phyloP scores from a whole-genome alignment of 768 basidiomycete genomes.

The Leccinum barrowsii region DNA sequence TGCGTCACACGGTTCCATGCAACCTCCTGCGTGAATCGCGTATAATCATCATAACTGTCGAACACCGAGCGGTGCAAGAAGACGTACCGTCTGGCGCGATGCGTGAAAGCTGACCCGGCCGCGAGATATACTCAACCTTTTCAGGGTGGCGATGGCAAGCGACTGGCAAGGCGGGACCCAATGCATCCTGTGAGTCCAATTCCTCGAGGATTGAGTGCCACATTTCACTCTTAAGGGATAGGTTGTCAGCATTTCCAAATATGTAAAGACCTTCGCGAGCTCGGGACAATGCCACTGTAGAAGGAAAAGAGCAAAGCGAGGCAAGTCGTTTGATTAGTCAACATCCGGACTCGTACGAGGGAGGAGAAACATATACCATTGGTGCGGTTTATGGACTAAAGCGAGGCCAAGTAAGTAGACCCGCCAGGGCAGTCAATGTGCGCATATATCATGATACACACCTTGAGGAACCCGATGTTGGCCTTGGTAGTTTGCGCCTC shows the following conservation, averaged over 20 bases:
- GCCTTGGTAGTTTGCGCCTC: constrained; percentile 22
- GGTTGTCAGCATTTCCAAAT: constrained; percentile 60
- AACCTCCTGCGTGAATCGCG: constrained; percentile 47
- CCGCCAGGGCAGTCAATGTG: not conserved
- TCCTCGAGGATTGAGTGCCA: constrained; percentile 60
- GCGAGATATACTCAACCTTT: constrained; percentile 36
- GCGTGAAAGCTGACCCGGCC: constrained; percentile 48
- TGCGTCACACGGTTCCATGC: constrained; percentile 52
- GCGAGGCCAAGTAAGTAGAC: not conserved
- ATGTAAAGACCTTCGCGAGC: constrained; percentile 74
- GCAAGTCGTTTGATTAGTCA: not conserved
- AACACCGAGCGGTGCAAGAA: not conserved
- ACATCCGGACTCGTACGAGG: not conserved
- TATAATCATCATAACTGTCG: not conserved
- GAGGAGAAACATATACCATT: constrained; percentile 38
- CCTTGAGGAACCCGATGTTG: constrained; percentile 73
- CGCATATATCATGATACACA: constrained; percentile 19
- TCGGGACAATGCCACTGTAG: constrained; percentile 63
- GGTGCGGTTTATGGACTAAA: constrained; percentile 52
- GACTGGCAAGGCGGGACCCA: constrained; percentile 56
- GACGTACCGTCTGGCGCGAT: constrained; percentile 54
- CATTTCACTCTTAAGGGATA: constrained; percentile 48
- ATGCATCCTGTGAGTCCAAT: constrained; percentile 41
- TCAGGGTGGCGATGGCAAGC: constrained; percentile 55
- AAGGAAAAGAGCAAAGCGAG: not conserved